A percentile compares a stretch with the other conserved stretches of the same genome.
Conservation (phyloP, 441 rosid genomes). For the Aleurites moluccanus region DNA sequence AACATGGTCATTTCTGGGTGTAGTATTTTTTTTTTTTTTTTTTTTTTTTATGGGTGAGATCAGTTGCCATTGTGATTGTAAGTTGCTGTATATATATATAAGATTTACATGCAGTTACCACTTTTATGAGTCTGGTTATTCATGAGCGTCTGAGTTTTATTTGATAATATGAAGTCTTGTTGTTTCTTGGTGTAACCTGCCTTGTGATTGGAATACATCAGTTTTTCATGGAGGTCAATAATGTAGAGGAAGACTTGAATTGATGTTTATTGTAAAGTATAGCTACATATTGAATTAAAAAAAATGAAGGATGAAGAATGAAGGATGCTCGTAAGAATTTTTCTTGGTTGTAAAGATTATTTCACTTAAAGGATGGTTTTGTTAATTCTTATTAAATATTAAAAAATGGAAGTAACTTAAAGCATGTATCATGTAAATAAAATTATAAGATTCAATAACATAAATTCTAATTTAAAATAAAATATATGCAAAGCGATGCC, state of each 20-base stretch:
- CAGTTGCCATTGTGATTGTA: neutral
- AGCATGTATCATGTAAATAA: slow-evolving; percentile 10
- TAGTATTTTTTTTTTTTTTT: too few species aligned
- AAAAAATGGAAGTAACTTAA: neutral
- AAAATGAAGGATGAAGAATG: neutral
- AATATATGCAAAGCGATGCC: slow-evolving; percentile 3
- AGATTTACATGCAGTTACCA: neutral
- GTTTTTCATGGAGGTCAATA: neutral
- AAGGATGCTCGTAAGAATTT: neutral
- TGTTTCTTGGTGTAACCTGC: neutral
- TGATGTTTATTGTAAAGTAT: neutral
- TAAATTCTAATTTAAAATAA: slow-evolving; percentile 7
- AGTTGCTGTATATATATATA: neutral
- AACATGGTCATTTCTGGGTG: neutral
- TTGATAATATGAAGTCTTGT: neutral
- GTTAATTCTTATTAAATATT: neutral
- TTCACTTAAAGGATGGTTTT: neutral
- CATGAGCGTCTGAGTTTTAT: neutral
- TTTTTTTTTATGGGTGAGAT: neutral
- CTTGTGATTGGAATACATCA: neutral
- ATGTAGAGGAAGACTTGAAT: neutral
- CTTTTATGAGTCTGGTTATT: neutral
- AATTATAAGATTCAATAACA: slow-evolving; percentile 5
- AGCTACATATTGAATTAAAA: neutral
- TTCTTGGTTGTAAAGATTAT: neutral